Evolutionary conservation across 1,284 basidiomycete species (phyloP).

Genomic region (Porodaedalea pini): DNA sequence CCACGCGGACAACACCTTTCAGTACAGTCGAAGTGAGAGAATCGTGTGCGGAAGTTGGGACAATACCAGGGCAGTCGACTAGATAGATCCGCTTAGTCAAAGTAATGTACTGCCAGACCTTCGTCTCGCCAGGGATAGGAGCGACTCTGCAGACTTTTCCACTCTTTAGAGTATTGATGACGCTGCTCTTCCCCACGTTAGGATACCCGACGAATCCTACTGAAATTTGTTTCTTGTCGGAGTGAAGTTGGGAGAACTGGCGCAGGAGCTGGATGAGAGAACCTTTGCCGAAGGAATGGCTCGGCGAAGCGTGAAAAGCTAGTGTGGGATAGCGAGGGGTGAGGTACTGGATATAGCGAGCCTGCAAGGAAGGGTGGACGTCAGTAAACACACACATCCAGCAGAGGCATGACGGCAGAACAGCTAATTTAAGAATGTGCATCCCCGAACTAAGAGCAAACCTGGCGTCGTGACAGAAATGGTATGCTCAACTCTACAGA

Average conservation of each 20-base stretch:
- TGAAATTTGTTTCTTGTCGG: slow-evolving; percentile 99
- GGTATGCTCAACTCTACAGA: slow-evolving; percentile 40
- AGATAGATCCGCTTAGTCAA: slow-evolving; percentile 96
- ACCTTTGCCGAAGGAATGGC: slow-evolving; percentile 98
- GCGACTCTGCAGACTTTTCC: slow-evolving; percentile 98
- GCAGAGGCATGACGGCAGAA: slow-evolving; percentile 14
- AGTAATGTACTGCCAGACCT: slow-evolving; percentile 99
- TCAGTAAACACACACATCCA: slow-evolving; percentile 17
- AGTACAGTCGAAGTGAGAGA: slow-evolving; percentile 91
- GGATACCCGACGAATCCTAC: slow-evolving; percentile 98
- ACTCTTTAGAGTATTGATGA: slow-evolving; percentile 99
- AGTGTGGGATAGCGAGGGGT: slow-evolving; percentile 94
- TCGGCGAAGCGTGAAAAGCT: slow-evolving; percentile 98
- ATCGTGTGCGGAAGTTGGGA: slow-evolving; percentile 90
- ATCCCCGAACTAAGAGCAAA: slow-evolving; percentile 42
- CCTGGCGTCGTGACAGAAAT: slow-evolving; percentile 24
- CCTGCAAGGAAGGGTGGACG: slow-evolving; percentile 45
- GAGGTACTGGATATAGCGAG: slow-evolving; percentile 94
- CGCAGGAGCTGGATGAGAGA: slow-evolving; percentile 95
- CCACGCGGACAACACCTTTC: slow-evolving; percentile 96
- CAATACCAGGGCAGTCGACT: slow-evolving; percentile 98
- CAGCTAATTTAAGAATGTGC: slow-evolving; percentile 31
- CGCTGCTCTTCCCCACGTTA: slow-evolving; percentile 95
- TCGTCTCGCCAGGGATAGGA: slow-evolving; percentile 97
- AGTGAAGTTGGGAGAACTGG: slow-evolving; percentile 95